Evolutionary conservation across 2,329 filamentous ascomycete species (phyloP), one percentile per base, ranked within the genome.

Genomic region (Ilyonectria destructans): DNA sequence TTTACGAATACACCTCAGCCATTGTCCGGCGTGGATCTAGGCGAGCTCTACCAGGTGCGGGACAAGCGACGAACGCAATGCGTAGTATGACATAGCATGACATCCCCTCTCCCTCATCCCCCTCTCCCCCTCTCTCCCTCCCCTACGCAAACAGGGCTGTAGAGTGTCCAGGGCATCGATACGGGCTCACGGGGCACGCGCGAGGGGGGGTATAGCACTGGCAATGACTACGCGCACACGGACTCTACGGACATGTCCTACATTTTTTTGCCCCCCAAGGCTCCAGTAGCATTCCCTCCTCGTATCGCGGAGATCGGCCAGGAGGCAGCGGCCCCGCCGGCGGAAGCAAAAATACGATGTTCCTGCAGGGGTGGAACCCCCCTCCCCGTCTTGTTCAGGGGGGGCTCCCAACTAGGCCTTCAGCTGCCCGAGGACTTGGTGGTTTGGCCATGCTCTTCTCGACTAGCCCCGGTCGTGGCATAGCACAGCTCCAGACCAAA

Each of bases 291-390:
- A 54, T 54, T 54, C 51, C 49, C 26, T 49, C 52, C 63, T 65
- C 63, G 63, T 65, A 65, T 65, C 63, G 57, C 40, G 51, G 40
- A 45, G 57, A 65, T 65, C 57, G 43, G 35, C 57, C 51, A 54
- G 21, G 62, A 54, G n/a, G 21, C 33, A 48, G n/a, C 37, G 26
- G 49, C 40, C 31, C 57, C 63, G 51, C 49, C 29, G 43, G 48
- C 43, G 51, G 10, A 54, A 33, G 49, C 57, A 65, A 43, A 35
- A 63, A 63, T 57, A 63, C 60, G 52, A 63, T 37, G 51, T 35
- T 13, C n/a, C 21, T 48, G 26, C 51, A 46, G 43, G 37, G 58
- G 40, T 33, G 13, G 51, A 26, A 26, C 26, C 4, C 26, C 26
- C 46, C 23, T 23, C 49, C 49, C 33, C 33, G 35, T 29, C 13